phyloP scores from a whole-genome alignment of 2,329 filamentous ascomycete genomes.

The Cytospora piceae region DNA sequence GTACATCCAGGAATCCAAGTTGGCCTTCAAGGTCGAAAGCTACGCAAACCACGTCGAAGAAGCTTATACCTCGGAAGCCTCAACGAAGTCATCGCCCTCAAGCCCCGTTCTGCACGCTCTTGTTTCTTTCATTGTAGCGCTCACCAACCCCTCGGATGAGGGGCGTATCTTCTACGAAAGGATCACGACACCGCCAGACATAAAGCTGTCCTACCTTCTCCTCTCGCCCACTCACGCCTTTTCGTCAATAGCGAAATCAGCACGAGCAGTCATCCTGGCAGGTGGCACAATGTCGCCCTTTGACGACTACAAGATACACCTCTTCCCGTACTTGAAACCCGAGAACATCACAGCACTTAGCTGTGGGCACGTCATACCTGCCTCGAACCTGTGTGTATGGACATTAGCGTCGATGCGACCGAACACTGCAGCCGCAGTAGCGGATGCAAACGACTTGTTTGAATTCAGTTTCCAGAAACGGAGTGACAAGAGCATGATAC shows the following conservation, averaged over 20 bases:
- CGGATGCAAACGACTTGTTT: conserved; percentile 53
- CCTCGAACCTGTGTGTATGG: conserved; percentile 78
- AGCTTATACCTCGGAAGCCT: conserved; percentile 40
- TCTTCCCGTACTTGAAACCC: conserved; percentile 75
- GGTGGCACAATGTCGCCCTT: conserved; percentile 99
- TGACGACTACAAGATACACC: conserved; percentile 81
- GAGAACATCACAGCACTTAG: conserved; percentile 77
- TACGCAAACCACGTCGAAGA: conserved; percentile 71
- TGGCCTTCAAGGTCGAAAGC: conserved; percentile 92
- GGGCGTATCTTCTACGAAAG: conserved; percentile 69
- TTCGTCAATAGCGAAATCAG: conserved; percentile 80
- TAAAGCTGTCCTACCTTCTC: conserved; percentile 80
- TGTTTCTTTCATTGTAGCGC: conserved; percentile 69
- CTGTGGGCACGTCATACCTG: conserved; percentile 91
- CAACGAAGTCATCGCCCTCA: conserved; percentile 61
- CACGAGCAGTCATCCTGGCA: conserved; percentile 85
- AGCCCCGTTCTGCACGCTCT: conserved; percentile 60
- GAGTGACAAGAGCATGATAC: conserved; percentile 68
- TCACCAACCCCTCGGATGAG: conserved; percentile 83
- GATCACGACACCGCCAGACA: conserved; percentile 43
- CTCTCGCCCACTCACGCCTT: conserved; percentile 93
- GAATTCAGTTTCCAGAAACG: conserved; percentile 89
- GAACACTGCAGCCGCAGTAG: conserved; percentile 35
- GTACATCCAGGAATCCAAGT: conserved; percentile 88
- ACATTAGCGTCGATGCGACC: conserved; percentile 59